Base-by-base conservation (phyloP, 192 early-diverging fungal species). In the Phycomyces blakesleeanus region DNA sequence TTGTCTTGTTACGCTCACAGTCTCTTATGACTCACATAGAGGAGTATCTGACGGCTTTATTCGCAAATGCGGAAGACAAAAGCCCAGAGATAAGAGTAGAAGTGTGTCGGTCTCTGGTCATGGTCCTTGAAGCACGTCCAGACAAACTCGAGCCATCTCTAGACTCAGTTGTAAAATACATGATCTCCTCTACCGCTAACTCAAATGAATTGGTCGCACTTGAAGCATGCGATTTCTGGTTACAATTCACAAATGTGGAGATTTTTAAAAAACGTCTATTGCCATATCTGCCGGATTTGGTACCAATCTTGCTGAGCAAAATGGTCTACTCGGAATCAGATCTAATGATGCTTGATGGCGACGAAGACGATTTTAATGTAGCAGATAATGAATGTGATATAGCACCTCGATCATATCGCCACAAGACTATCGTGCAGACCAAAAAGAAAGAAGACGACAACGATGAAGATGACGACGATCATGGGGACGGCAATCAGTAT, bases 141-240 rank as follows among this genome's bases (percentile, higher is more conserved):
- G 89, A 96, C 55, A 87, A 86, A 69, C 77, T 98, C 20, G 73
- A 88, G 65, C 90, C 92, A 11, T 88, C 93, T 71, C 79, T 98
- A 57, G 80, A 83, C 55, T 86, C 87, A 61, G 84, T 98, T 20
- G 87, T 97, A 44, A 83, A 90, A 68, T 99, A 96, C 77, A 98
- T 99, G 91, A 82, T 99, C 14, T 87, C 85, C 71, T 93, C 88
- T 60, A 96, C 89, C 21, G 85, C 91, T 81, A 85, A 92, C 70
- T 73, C 79, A 22, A 88, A 96, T 57, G 85, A 93, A 22, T 74
- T 84, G 29, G 87, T 98, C 37, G 96, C 94, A 26, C 79, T 97
- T 62, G 98, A 98, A 79, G 96, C 96, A 12, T 94, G 93, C 75
- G 96, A 98, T 78, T 99, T 99, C 76, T 99, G 96, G 96, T 74